These are phyloP conservation scores for Fusarium liriodendri DNA, from an alignment of 2,329 filamentous ascomycete species.

Conservation along the genomic window DNA sequence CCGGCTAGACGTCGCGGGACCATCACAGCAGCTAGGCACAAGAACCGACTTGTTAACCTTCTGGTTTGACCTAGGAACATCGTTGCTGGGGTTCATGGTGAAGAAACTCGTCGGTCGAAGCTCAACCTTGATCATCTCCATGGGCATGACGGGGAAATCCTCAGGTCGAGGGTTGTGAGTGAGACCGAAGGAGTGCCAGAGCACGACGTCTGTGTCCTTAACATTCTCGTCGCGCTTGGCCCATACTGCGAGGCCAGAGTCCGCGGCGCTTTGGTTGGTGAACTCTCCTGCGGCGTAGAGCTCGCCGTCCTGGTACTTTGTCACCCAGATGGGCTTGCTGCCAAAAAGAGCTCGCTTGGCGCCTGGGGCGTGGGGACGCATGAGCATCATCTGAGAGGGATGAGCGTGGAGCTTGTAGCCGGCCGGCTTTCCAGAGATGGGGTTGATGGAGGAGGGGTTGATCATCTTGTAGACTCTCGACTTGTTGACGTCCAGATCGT, in stretches of 20 bases:
- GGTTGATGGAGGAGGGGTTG: constrained; percentile 16
- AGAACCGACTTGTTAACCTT: not conserved
- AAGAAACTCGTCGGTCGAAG: constrained; percentile 17
- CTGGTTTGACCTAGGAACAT: not conserved
- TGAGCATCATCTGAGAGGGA: not conserved
- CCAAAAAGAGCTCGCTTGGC: constrained; percentile 9
- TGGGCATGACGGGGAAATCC: constrained; percentile 20
- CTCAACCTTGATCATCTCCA: constrained; percentile 12
- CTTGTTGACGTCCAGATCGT: constrained; percentile 9
- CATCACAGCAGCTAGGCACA: not conserved
- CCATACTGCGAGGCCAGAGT: constrained; percentile 3
- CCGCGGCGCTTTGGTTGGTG: constrained; percentile 1
- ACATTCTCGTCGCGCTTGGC: not conserved
- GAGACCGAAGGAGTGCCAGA: constrained; percentile 16
- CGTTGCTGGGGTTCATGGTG: constrained; percentile 7
- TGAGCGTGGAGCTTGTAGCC: constrained; percentile 9
- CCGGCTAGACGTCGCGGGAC: not conserved
- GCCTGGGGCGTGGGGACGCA: not conserved
- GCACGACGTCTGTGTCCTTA: not conserved
- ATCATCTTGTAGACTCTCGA: constrained; percentile 15
- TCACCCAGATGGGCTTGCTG: constrained; percentile 14
- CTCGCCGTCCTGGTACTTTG: constrained; percentile 7
- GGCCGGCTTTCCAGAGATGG: not conserved
- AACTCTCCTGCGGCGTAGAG: constrained; percentile 18
- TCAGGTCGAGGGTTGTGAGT: constrained; percentile 14